Percentiles rank a stretch among this genome's conserved stretches.
Evolutionary conservation across 345 rosid species (phyloP).

Genomic region (Euphorbia lathyris): DNA sequence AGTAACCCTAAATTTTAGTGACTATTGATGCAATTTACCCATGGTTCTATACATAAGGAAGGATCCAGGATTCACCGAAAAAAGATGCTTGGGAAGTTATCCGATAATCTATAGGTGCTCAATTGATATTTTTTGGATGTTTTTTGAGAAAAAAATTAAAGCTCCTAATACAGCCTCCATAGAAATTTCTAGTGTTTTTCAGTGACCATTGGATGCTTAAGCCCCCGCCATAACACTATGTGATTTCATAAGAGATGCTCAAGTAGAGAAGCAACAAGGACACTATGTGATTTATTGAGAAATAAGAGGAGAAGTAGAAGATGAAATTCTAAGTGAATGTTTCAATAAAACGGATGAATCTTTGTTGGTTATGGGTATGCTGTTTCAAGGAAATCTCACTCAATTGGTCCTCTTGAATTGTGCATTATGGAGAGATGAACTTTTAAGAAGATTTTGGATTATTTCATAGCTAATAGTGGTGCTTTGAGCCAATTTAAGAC

Average conservation of each 20-base stretch:
- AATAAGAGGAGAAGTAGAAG: slow-evolving; percentile 73
- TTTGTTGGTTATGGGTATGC: slow-evolving; percentile 76
- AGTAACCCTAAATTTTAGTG: too few relatives aligned
- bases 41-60: too few relatives aligned
- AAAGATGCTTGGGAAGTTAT: too few relatives aligned
- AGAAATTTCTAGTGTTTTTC: too few relatives aligned
- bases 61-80: too few relatives aligned
- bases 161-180: too few relatives aligned
- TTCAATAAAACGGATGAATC: slow-evolving; percentile 75
- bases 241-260: slow-evolving; percentile 91
- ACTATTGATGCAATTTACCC: too few relatives aligned
- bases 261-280: slow-evolving; percentile 51
- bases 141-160: too few relatives aligned
- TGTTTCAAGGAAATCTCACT: slow-evolving; percentile 63
- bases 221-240: too few relatives aligned
- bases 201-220: too few relatives aligned
- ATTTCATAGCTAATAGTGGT: slow-evolving; percentile 67
- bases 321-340: slow-evolving; percentile 56
- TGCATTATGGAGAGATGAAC: slow-evolving; percentile 70
- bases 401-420: slow-evolving; percentile 86
- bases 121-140: too few relatives aligned
- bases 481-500: slow-evolving; percentile 93
- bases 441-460: slow-evolving; percentile 68
- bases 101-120: too few relatives aligned
- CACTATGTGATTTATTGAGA: slow-evolving; percentile 94